Evolutionary conservation across 768 basidiomycete genomes (phyloP), one percentile per base, ranked within the genome.

Genomic region (Mycena indigotica): DNA sequence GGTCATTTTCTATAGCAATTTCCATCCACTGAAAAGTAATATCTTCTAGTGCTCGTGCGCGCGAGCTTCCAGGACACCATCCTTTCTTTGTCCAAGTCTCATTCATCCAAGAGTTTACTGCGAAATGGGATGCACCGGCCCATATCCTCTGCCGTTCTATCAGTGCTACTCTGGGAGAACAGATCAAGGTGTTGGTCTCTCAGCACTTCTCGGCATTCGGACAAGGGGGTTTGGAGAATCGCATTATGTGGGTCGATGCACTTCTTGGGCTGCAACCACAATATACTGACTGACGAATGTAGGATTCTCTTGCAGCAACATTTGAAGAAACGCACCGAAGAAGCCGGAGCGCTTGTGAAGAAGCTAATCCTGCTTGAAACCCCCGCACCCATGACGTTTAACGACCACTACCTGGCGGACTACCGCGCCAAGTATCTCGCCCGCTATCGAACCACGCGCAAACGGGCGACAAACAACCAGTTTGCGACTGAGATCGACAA

Each of bases 1-100:
- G 40, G 58, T 71, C 4, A 29, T 8, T 17, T 3, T n/a, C 29
- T n/a, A 16, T 13, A 24, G 38, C 23, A 13, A 50, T 10, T 5
- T 40, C 52, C 6, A 52, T 13, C 12, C n/a, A 30, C 32, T 28
- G 46, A 28, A 15, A 45, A n/a, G n/a, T 53, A 28, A 40, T 13
- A 54, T n/a, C n/a, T n/a, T n/a, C n/a, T n/a, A 91, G 90, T 21
- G 82, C 89, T 1, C 78, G 84, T 3, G 86, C 88, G 1, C 82
- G 90, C 1, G 88, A 91, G 62, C 77, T 91, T 0, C 88, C 88
- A 0, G 85, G 82, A 15, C 79, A 80, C 57, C 87, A 83, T 58
- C 88, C 88, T 0, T 89, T 85, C 57, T 72, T 84, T 0, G 84
- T 90, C 0, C 81, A 84, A 49, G 68, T 75, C 12, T 65, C 68